Evolutionary conservation across 805 yeast species (phyloP).

Genomic region (Clavispora santaluciae): DNA sequence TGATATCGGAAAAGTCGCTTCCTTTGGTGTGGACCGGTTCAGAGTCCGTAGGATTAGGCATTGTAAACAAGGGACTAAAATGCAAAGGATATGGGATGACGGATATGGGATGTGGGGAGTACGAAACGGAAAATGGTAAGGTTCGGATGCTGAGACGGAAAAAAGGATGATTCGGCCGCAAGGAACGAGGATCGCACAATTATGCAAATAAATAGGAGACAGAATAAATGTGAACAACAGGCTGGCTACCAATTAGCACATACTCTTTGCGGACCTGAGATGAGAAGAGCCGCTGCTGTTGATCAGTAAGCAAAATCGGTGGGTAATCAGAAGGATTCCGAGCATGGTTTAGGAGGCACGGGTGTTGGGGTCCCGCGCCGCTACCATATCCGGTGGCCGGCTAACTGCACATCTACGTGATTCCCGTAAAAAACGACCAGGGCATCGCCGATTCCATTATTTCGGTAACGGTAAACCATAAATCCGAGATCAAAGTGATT

Average conservation of each 20-base stretch:
- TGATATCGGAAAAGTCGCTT: slow-evolving; percentile 30
- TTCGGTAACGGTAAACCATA: too few species aligned
- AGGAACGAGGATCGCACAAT: background rate
- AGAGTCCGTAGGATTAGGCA: background rate
- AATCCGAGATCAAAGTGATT: too few species aligned
- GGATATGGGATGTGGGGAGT: too few species aligned
- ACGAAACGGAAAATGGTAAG: background rate
- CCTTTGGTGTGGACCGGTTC: background rate
- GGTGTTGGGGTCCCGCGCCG: background rate
- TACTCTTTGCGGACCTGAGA: background rate
- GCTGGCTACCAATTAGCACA: background rate
- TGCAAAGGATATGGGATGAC: too few species aligned
- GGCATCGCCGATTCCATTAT: too few species aligned
- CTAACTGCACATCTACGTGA: too few species aligned
- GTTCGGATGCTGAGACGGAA: background rate
- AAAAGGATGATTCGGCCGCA: background rate
- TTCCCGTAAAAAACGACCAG: too few species aligned
- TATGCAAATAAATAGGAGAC: background rate
- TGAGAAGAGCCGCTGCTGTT: background rate
- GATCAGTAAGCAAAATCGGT: background rate
- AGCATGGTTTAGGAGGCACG: background rate
- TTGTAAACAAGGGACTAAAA: too few species aligned
- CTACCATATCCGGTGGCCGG: too few species aligned
- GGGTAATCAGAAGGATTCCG: background rate
- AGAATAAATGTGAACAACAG: background rate